Base-by-base conservation (phyloP, 2,329 filamentous ascomycete genomes). In the Trichoderma koningii region DNA sequence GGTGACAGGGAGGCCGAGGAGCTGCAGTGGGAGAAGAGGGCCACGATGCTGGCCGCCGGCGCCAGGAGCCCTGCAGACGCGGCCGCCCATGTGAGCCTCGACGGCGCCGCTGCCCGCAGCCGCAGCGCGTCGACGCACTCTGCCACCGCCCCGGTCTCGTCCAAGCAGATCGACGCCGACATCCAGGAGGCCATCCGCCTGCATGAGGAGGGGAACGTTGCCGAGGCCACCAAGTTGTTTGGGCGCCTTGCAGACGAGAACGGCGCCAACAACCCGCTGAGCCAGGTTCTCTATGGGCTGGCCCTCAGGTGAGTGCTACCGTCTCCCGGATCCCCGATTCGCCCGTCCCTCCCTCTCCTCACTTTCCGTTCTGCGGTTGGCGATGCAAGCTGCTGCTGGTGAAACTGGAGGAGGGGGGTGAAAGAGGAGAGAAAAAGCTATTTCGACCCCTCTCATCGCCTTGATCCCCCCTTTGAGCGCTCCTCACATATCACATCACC, bases 181-280 rank as follows among this genome's bases (percentile, higher is more conserved):
- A 97, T 99, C 66, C 94, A 97, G 77, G 89, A 96, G 78, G 95
- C 95, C n/a, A 99, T 99, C 74, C 85, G 90, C 67, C 82, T 98
- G 69, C 95, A 99, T 75, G 95, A 99, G 78, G 83, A 82, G 53
- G 94, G 94, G 65, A 85, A 95, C 67, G 83, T 97, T 64, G 86
- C 87, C 72, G 79, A 83, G 72, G 95, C 93, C 61, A 97, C 95
- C n/a, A 81, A 82, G 60, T 86, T 98, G 78, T 99, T 99, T 78
- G 90, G 87, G 30, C 82, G 83, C 66, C 82, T 99, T 70, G 95
- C 95, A 61, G 89, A 97, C 75, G 91, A 91, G 0, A 83, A 87
- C 62, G 93, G 92, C 26, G 87, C 89, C 56, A 97, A 97, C 75
- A 97, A 98, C 78, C 91, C 95, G 47, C 83, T 99, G 69, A 95